A percentile compares a stretch with the other conserved stretches of the same genome.
These are phyloP conservation scores for Suillus plorans DNA, from an alignment of 768 basidiomycete species.

Conservation along the genomic window DNA sequence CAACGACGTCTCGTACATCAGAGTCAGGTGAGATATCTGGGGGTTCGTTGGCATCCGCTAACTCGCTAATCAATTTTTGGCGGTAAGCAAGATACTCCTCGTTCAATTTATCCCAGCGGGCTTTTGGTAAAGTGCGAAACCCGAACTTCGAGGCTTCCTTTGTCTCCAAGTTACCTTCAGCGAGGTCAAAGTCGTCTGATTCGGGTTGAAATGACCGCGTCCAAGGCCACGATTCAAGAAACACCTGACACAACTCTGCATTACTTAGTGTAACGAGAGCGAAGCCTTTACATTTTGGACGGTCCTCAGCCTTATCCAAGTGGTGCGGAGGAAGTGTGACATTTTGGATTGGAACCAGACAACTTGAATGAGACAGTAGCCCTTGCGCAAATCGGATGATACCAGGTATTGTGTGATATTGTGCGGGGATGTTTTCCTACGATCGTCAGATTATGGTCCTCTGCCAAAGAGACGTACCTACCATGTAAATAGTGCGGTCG, in stretches of 20 bases:
- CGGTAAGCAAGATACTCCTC: conserved; percentile 71
- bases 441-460: conserved; percentile 5
- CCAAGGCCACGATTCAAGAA: conserved; percentile 68
- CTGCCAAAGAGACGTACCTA: conserved; percentile 23
- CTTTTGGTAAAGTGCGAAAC: conserved; percentile 55
- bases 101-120: conserved; percentile 61
- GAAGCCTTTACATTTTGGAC: conserved; percentile 71
- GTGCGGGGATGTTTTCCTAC: conserved; percentile 70
- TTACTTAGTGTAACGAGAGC: conserved; percentile 61
- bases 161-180: conserved; percentile 7
- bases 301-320: conserved; percentile 53
- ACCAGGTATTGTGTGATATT: conserved; percentile 49
- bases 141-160: conserved; percentile 58
- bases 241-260: conserved; percentile 35
- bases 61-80: conserved; percentile 48
- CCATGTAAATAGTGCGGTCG: conserved; percentile 63
- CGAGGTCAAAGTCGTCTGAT: not conserved
- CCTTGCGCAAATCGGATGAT: conserved; percentile 45
- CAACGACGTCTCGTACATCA: not conserved
- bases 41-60: conserved; percentile 23
- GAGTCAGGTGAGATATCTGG: not conserved
- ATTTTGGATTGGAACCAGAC: conserved; percentile 41
- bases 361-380: conserved; percentile 27
- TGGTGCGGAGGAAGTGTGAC: conserved; percentile 64
- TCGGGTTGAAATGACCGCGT: conserved; percentile 17